These are phyloP conservation scores for Jackrogersella minutella DNA, from an alignment of 495 filamentous ascomycete species.

Conservation along the genomic window DNA sequence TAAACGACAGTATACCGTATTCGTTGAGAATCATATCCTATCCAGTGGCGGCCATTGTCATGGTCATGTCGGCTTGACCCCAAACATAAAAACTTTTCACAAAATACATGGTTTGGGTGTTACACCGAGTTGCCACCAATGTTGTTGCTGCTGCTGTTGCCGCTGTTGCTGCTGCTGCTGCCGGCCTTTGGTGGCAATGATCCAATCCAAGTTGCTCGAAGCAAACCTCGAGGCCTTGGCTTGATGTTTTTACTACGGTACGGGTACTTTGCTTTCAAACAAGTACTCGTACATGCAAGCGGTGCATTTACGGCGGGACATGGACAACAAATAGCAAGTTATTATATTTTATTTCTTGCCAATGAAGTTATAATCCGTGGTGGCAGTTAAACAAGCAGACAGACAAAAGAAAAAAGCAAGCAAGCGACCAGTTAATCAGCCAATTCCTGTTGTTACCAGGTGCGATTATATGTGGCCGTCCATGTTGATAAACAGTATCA, in stretches of 20 bases:
- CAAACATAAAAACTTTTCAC: background rate
- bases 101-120: background rate
- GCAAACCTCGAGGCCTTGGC: conserved; percentile 29
- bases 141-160: conserved; percentile 8
- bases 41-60: too few relatives aligned
- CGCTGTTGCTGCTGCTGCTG: conserved; percentile 1
- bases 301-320: conserved; percentile 6
- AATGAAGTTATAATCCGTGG: background rate
- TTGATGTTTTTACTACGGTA: too few relatives aligned
- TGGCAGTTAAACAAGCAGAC: background rate
- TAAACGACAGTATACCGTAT: background rate
- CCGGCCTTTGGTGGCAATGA: conserved; percentile 29
- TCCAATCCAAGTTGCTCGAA: conserved; percentile 7
- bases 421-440: background rate
- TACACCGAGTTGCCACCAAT: conserved; percentile 23
- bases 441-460: conserved; percentile 12
- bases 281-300: conserved; percentile 2
- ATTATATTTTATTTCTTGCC: background rate
- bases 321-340: background rate
- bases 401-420: too few relatives aligned
- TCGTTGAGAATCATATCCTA: background rate
- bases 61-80: conserved; percentile 19
- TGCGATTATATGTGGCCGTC: conserved; percentile 17
- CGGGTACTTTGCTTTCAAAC: too few relatives aligned
- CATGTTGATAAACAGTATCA: conserved; percentile 18